Conservation (phyloP, 805 yeast genomes). For the Saccharomyces cerevisiae region DNA sequence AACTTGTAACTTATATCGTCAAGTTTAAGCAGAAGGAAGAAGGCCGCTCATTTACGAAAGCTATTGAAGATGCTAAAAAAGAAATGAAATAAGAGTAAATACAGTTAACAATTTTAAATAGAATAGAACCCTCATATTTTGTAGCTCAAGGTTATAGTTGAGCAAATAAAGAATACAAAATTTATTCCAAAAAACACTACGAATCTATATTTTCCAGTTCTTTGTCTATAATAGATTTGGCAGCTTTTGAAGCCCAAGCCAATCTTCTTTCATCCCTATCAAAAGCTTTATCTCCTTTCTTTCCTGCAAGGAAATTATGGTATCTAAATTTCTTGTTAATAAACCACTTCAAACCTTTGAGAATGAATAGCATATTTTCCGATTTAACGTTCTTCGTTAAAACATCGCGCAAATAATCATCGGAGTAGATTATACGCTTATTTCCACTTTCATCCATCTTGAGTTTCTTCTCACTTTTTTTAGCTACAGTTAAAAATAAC, state of each 20-base stretch:
- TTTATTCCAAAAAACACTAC: background rate
- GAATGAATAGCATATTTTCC: conserved; percentile 22
- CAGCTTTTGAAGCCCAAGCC: conserved; percentile 24
- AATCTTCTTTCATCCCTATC: conserved; percentile 27
- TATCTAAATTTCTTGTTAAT: conserved; percentile 21
- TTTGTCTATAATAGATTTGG: conserved; percentile 6
- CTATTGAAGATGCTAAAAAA: conserved; percentile 27
- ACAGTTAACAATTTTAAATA: background rate
- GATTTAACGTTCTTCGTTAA: conserved; percentile 16
- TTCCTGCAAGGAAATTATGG: conserved; percentile 15
- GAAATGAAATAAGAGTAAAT: conserved; percentile 19
- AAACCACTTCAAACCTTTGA: conserved; percentile 31
- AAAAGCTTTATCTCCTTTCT: conserved; percentile 14
- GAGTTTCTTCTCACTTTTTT: conserved; percentile 44
- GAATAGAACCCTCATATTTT: background rate
- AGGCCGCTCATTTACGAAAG: conserved; percentile 27
- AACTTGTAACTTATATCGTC: conserved; percentile 58
- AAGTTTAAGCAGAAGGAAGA: conserved; percentile 52
- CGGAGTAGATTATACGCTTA: conserved; percentile 23
- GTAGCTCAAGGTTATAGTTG: background rate
- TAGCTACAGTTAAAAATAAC: conserved; percentile 56
- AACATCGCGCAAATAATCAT: conserved; percentile 21
- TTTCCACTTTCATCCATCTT: conserved; percentile 26
- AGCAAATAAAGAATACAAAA: background rate
- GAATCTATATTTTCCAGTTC: conserved; percentile 11